Base-by-base conservation (phyloP, 106 monocot genomes). In the Platanthera guangdongensis region DNA sequence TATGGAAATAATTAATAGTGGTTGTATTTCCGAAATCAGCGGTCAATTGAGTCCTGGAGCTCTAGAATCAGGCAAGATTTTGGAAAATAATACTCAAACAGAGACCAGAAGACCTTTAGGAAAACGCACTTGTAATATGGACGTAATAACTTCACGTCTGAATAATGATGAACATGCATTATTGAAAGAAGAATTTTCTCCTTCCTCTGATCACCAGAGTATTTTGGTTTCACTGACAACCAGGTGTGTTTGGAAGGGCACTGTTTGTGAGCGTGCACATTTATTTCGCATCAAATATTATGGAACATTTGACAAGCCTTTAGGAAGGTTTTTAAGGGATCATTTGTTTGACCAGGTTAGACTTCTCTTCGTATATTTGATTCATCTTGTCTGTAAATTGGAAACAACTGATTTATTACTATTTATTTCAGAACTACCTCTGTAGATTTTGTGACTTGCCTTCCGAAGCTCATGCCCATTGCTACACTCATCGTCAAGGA, bases 241-340 rank as follows among this genome's bases (percentile, higher is more conserved):
- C 21, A 82, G 95, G n/a, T 95, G 95, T 79, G 83, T 88, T 14
- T 88, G 95, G 95, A 95, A 92, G 81, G 90, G 91, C 70, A 95
- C 83, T 74, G 88, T 90, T 51, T 95, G 95, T 87, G 90, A 95
- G 81, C 85, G 85, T 52, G 80, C 95, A 45, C 95, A 90, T 88
- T 83, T 92, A 49, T 87, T 95, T 76, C 92, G 95, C 11, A 95
- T 95, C 69, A 95, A 95, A 73, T 95, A 90, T 75, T 95, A 95
- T 85, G 88, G 95, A 3, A 86, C 74, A 81, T 88, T 83, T 82
- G 95, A 95, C 82, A 95, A 86, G 77, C 95, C 95, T 73, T 79
- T 95, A 48, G 95, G 95, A 68, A 86, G 90, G 72, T 95, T 85
- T 83, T 80, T 95, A 69, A 86, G 92, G 9, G 95, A 95, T 51